phyloP scores from a whole-genome alignment of 257 asterid genomes.

The Capsicum chinense region DNA sequence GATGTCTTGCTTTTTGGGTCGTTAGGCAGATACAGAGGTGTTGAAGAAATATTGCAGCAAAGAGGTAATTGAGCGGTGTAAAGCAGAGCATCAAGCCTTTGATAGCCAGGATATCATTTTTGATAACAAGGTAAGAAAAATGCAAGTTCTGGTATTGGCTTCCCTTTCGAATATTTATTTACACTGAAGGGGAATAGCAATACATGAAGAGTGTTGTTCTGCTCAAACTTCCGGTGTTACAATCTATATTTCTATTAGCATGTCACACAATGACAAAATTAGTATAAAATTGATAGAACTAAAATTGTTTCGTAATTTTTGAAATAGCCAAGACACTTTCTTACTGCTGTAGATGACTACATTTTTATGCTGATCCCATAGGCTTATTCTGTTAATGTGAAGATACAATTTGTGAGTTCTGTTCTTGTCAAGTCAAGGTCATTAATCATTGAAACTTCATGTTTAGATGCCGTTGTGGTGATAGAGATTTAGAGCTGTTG shows the following conservation, averaged over 20 bases:
- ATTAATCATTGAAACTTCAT: constrained; percentile 12
- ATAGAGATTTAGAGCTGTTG: background rate
- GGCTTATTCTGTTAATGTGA: background rate
- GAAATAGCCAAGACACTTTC: background rate
- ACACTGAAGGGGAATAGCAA: constrained; percentile 16
- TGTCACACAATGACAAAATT: constrained; percentile 12
- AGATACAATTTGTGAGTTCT: background rate
- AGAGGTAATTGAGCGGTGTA: constrained; percentile 83
- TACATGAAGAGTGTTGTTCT: background rate
- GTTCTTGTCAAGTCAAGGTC: background rate
- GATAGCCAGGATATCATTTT: constrained; percentile 75
- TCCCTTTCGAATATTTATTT: background rate
- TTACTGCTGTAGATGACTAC: constrained; percentile 12
- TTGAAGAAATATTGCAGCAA: constrained; percentile 78
- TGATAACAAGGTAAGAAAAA: constrained; percentile 75
- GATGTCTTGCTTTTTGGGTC: background rate
- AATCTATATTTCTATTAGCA: constrained; percentile 1
- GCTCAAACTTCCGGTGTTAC: background rate
- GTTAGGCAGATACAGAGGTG: constrained; percentile 72
- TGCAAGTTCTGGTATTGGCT: background rate
- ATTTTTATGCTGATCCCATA: background rate
- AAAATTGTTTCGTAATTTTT: background rate
- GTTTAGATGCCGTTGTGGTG: constrained; percentile 6
- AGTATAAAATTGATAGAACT: background rate
- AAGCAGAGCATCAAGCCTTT: constrained; percentile 80